Evolutionary conservation across 169 alveolate genomes (phyloP).

Genomic region (Plasmodium falciparum): DNA sequence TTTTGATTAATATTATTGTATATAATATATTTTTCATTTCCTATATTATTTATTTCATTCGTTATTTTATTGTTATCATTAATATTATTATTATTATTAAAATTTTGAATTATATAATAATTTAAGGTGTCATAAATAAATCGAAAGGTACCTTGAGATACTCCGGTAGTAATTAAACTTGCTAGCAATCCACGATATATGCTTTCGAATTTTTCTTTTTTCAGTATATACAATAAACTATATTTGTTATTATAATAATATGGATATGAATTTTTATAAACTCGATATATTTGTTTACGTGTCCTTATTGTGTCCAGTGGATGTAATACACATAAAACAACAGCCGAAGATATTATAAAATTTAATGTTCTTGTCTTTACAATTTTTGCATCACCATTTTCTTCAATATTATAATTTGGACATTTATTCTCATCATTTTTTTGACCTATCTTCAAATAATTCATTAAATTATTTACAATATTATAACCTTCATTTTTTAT

Average conservation of each 20-base stretch:
- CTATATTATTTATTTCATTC: background rate
- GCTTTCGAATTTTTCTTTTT: constrained; percentile 73
- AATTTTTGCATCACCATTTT: constrained; percentile 18
- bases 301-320: constrained; percentile 73
- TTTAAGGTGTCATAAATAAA: constrained; percentile 62
- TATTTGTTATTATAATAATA: constrained; percentile 73
- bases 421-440: background rate
- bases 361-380: constrained; percentile 63
- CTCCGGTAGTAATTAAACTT: constrained; percentile 62
- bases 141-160: constrained; percentile 62
- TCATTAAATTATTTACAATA: constrained; percentile 20
- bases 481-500: constrained; percentile 21
- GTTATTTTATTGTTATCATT: background rate
- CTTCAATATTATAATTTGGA: background rate
- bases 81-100: background rate
- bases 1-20: constrained; percentile 2
- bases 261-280: constrained; percentile 72
- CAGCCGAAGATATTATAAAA: constrained; percentile 62
- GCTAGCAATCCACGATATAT: constrained; percentile 73
- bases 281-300: constrained; percentile 69
- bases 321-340: constrained; percentile 57
- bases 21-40: constrained; percentile 4
- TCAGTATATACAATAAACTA: constrained; percentile 56
- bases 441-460: constrained; percentile 5
- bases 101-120: constrained; percentile 12